These are phyloP conservation scores for Imleria badia DNA, from an alignment of 768 basidiomycete genomes.

Conservation along the genomic window DNA sequence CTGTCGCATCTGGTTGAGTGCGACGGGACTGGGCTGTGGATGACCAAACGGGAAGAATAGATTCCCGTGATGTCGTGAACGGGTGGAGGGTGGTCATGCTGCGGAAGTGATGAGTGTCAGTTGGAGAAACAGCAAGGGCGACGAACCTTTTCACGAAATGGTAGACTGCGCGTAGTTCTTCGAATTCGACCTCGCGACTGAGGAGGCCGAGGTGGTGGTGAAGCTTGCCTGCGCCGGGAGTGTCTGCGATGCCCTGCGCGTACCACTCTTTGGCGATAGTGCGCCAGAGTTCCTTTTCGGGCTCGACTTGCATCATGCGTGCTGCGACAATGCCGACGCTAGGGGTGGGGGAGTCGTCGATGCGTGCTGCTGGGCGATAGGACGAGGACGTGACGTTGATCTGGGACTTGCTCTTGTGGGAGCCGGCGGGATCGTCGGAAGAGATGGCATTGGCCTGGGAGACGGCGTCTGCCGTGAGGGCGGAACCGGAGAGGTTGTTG, in stretches of 20 bases:
- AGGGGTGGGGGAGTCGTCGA: slow-evolving; percentile 65
- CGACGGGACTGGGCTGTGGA: slow-evolving; percentile 60
- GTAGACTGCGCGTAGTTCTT: slow-evolving; percentile 84
- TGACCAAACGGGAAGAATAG: slow-evolving; percentile 88
- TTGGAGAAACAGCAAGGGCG: not conserved
- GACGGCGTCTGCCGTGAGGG: slow-evolving; percentile 58
- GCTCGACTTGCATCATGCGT: slow-evolving; percentile 77
- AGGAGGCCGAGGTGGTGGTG: slow-evolving; percentile 93
- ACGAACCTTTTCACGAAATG: slow-evolving; percentile 93
- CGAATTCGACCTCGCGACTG: slow-evolving; percentile 76
- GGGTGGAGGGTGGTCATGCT: slow-evolving; percentile 93
- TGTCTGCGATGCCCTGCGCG: slow-evolving; percentile 77
- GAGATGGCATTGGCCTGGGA: slow-evolving; percentile 42
- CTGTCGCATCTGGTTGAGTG: slow-evolving; percentile 69
- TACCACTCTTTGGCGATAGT: slow-evolving; percentile 93
- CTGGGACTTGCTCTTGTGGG: slow-evolving; percentile 39
- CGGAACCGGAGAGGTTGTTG: slow-evolving; percentile 38
- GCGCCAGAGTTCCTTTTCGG: slow-evolving; percentile 91
- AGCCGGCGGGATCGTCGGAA: slow-evolving; percentile 17
- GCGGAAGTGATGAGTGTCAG: slow-evolving; percentile 5
- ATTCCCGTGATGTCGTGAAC: slow-evolving; percentile 85
- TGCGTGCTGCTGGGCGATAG: slow-evolving; percentile 50
- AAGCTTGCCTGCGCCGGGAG: slow-evolving; percentile 90
- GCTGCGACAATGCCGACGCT: slow-evolving; percentile 88
- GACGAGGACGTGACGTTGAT: slow-evolving; percentile 35